These are phyloP conservation scores for Taiozyma onychis DNA, from an alignment of 1,139 yeast genomes.

Conservation along the genomic window DNA sequence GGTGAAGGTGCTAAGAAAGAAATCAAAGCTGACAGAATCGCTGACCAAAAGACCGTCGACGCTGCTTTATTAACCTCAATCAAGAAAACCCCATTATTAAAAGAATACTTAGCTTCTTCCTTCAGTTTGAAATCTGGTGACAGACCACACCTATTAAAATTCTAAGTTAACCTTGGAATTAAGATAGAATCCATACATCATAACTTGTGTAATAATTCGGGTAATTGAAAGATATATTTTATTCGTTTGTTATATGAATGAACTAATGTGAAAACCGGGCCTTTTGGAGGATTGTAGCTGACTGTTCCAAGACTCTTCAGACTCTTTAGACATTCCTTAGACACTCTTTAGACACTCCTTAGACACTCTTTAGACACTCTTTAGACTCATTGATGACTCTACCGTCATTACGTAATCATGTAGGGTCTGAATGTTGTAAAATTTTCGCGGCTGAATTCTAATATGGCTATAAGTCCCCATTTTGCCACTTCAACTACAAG, in stretches of 20 bases:
- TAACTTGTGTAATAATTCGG: constrained; percentile 20
- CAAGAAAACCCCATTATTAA: constrained; percentile 97
- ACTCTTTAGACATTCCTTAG: no score
- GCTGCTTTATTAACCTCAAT: constrained; percentile 89
- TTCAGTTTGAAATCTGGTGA: constrained; percentile 99
- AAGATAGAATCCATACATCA: constrained; percentile 2
- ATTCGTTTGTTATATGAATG: constrained; percentile 13
- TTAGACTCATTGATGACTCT: no score
- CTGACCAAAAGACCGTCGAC: constrained; percentile 97
- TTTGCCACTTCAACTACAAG: neutral
- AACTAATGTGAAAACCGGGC: neutral
- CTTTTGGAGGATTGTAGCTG: neutral
- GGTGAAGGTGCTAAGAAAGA: constrained; percentile 77
- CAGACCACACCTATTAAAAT: constrained; percentile 98
- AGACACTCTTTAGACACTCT: no score
- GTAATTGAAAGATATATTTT: constrained; percentile 17
- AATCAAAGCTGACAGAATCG: constrained; percentile 90
- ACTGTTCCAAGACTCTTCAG: no score
- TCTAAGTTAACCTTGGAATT: constrained; percentile 42
- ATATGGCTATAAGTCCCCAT: neutral
- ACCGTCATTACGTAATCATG: neutral
- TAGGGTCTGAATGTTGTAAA: neutral
- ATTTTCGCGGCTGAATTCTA: neutral
- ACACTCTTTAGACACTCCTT: no score
- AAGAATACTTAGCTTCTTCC: constrained; percentile 94